Conservation (phyloP, 1,284 basidiomycete genomes). For the Puccinia triticina region DNA sequence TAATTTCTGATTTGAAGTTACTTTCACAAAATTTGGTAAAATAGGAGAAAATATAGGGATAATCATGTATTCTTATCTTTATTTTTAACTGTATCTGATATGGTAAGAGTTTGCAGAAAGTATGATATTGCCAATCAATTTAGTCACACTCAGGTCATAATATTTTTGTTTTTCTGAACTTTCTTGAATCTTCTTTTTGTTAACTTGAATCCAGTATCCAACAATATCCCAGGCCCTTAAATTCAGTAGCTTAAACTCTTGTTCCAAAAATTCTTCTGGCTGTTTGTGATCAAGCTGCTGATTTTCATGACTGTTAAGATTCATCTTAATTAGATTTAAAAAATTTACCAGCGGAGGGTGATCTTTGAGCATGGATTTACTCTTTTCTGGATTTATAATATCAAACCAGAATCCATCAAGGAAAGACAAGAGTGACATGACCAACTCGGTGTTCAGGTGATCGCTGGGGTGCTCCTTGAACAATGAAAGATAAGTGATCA, state of each 20-base stretch:
- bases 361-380: background rate
- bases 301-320: background rate
- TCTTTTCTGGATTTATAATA: background rate
- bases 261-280: too few relatives aligned
- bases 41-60: too few relatives aligned
- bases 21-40: too few relatives aligned
- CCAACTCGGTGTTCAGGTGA: background rate
- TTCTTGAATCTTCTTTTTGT: background rate
- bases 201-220: background rate
- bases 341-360: background rate
- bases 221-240: background rate
- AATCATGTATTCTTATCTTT: too few relatives aligned
- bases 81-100: too few relatives aligned
- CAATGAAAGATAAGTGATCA: conserved; percentile 6
- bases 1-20: too few relatives aligned
- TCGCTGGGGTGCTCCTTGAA: background rate
- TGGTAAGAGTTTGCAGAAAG: background rate
- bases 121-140: background rate
- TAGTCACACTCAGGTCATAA: background rate
- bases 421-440: background rate
- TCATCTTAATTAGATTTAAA: background rate
- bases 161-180: background rate
- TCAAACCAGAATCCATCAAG: background rate
- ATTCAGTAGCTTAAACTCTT: background rate
- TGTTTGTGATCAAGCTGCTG: too few relatives aligned